A percentile compares a stretch with the other conserved stretches of the same genome.
Evolutionary conservation across 2,329 filamentous ascomycete genomes (phyloP).

Genomic region (Penicillium brevicompactum): DNA sequence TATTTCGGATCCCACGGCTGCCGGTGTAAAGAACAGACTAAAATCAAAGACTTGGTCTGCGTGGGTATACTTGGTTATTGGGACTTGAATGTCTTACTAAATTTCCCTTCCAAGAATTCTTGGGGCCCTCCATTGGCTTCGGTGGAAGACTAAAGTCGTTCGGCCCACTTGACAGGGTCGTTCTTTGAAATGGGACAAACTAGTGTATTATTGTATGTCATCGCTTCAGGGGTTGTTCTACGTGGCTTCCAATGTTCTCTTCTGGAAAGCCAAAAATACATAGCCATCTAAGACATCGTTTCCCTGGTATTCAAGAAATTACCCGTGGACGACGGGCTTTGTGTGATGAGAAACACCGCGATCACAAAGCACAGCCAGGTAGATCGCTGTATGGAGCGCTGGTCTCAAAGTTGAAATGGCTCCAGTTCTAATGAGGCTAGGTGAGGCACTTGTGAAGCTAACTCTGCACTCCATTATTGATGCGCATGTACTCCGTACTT

Average conservation of each 20-base stretch:
- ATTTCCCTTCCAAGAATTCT: slow-evolving; percentile 26
- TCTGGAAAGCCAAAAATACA: slow-evolving; percentile 10
- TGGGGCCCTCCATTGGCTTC: slow-evolving; percentile 29
- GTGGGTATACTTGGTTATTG: slow-evolving; percentile 1
- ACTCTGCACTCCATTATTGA: slow-evolving; percentile 11
- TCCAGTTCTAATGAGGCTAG: not conserved
- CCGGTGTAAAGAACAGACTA: not conserved
- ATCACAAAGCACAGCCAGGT: not conserved
- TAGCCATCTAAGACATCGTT: not conserved
- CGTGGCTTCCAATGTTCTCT: not conserved
- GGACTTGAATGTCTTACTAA: slow-evolving; percentile 15
- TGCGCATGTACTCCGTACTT: slow-evolving; percentile 22
- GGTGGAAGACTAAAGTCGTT: slow-evolving; percentile 22
- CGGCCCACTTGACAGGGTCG: slow-evolving; percentile 24
- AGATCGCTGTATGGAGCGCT: not conserved
- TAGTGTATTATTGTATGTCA: slow-evolving; percentile 6
- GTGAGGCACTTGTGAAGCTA: not conserved
- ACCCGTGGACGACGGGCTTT: too few species aligned
- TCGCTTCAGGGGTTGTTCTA: not conserved
- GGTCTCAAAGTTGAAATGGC: not conserved
- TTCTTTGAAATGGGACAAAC: slow-evolving; percentile 8
- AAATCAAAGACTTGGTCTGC: not conserved
- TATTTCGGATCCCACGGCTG: not conserved
- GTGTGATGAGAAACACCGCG: too few species aligned
- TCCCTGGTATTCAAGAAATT: too few species aligned